Evolutionary conservation across 1,139 yeast species (phyloP).

Genomic region (Taphrina pruni): DNA sequence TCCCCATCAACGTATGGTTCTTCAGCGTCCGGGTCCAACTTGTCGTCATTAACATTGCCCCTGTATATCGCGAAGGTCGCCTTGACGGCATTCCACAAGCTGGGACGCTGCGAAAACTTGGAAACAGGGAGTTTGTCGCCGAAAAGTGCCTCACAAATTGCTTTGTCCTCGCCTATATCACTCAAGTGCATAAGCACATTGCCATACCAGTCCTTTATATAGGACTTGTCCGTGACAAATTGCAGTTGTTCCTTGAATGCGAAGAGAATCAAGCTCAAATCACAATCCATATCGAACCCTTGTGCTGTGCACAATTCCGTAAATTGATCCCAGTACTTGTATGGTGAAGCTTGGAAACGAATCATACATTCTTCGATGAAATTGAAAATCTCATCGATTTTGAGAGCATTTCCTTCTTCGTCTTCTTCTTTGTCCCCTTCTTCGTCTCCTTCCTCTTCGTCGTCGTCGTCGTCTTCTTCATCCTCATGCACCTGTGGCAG

Average conservation of each 20-base stretch:
- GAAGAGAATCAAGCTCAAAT: conserved; percentile 6
- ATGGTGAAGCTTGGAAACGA: conserved; percentile 32
- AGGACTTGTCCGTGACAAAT: not conserved
- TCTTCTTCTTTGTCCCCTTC: too few relatives aligned
- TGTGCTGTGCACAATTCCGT: conserved; percentile 1
- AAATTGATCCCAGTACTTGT: conserved; percentile 24
- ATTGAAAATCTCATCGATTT: not conserved
- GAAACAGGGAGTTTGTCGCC: not conserved
- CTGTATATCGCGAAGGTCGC: conserved; percentile 3
- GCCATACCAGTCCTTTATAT: not conserved
- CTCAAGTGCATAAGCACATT: not conserved
- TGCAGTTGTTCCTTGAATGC: conserved; percentile 20
- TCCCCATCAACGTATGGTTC: conserved; percentile 2
- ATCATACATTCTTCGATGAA: conserved; percentile 31
- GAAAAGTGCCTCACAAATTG: conserved; percentile 7
- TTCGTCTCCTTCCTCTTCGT: too few relatives aligned
- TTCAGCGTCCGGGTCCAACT: conserved; percentile 9
- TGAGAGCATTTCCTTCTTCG: too few relatives aligned
- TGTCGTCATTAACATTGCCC: not conserved
- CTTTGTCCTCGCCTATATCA: conserved; percentile 22
- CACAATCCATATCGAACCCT: not conserved
- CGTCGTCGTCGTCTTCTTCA: too few relatives aligned
- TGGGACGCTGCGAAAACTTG: not conserved
- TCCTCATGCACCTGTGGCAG: not conserved
- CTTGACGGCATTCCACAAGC: conserved; percentile 24